A percentile compares a stretch with the other conserved stretches of the same genome.
phyloP scores from a whole-genome alignment of 768 basidiomycete species.

The Suillus brevipes region DNA sequence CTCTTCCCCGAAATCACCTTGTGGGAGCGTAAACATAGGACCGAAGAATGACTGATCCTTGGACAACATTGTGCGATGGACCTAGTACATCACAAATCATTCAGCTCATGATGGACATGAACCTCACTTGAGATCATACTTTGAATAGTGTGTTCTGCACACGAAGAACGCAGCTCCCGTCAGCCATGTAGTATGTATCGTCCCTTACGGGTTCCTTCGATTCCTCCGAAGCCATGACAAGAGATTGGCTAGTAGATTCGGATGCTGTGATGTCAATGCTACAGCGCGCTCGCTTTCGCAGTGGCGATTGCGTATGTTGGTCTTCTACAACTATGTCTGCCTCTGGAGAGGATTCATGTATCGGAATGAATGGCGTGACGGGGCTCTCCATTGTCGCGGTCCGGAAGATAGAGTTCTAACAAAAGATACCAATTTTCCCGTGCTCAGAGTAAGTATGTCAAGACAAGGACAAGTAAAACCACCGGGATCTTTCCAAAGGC shows the following conservation, averaged over 20 bases:
- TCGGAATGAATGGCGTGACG: slow-evolving; percentile 23
- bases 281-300: slow-evolving; percentile 13
- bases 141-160: slow-evolving; percentile 70
- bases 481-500: neutral
- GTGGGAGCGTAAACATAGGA: slow-evolving; percentile 67
- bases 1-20: slow-evolving; percentile 50
- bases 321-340: slow-evolving; percentile 4
- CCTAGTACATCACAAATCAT: slow-evolving; percentile 33
- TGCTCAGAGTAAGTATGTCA: neutral
- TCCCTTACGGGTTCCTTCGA: slow-evolving; percentile 37
- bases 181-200: slow-evolving; percentile 59
- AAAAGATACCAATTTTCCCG: neutral
- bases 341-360: slow-evolving; percentile 14
- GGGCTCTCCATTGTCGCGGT: slow-evolving; percentile 18
- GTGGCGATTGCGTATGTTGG: slow-evolving; percentile 11
- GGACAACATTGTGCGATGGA: slow-evolving; percentile 60
- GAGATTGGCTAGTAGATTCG: slow-evolving; percentile 6
- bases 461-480: neutral
- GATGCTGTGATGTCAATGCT: slow-evolving; percentile 5
- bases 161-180: slow-evolving; percentile 67
- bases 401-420: slow-evolving; percentile 21
- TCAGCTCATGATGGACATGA: slow-evolving; percentile 3
- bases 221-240: slow-evolving; percentile 12
- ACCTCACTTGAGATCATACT: slow-evolving; percentile 38
- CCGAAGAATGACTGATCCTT: slow-evolving; percentile 65